phyloP scores from a whole-genome alignment of 192 early-diverging fungal genomes.

The Backusella sp. region DNA sequence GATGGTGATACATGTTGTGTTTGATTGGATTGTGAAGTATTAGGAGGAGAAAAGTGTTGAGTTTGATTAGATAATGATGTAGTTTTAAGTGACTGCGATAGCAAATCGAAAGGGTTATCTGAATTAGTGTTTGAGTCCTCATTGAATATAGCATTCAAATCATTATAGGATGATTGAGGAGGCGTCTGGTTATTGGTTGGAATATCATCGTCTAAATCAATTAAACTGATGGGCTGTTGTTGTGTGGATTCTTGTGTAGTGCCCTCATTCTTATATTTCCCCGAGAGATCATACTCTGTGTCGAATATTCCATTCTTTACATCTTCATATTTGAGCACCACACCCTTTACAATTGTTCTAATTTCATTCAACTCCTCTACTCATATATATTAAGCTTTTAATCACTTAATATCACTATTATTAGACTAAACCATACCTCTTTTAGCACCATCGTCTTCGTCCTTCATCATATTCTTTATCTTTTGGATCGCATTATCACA shows the following conservation, averaged over 20 bases:
- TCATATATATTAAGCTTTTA: not conserved
- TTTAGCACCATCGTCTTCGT: constrained; percentile 70
- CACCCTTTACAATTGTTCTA: constrained; percentile 77
- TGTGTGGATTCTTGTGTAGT: not conserved
- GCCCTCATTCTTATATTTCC: not conserved
- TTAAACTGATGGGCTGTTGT: constrained; percentile 40
- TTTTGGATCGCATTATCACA: constrained; percentile 68
- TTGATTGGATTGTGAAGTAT: not conserved
- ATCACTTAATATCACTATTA: not conserved
- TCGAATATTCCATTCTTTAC: constrained; percentile 45
- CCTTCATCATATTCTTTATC: constrained; percentile 66
- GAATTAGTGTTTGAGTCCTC: not conserved
- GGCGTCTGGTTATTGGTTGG: not conserved
- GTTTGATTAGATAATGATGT: not conserved
- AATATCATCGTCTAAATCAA: constrained; percentile 40
- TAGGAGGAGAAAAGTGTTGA: not conserved
- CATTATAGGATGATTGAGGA: constrained; percentile 9
- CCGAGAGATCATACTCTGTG: constrained; percentile 32
- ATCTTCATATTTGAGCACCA: constrained; percentile 66
- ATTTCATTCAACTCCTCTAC: constrained; percentile 24
- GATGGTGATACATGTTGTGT: not conserved
- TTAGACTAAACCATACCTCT: constrained; percentile 47
- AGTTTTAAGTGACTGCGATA: constrained; percentile 1
- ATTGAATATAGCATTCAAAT: constrained; percentile 17
- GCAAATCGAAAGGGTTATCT: not conserved